Percentiles rank a stretch among this genome's conserved stretches.
Conservation (phyloP, 1,284 basidiomycete species). For the Puccinia polysora region DNA sequence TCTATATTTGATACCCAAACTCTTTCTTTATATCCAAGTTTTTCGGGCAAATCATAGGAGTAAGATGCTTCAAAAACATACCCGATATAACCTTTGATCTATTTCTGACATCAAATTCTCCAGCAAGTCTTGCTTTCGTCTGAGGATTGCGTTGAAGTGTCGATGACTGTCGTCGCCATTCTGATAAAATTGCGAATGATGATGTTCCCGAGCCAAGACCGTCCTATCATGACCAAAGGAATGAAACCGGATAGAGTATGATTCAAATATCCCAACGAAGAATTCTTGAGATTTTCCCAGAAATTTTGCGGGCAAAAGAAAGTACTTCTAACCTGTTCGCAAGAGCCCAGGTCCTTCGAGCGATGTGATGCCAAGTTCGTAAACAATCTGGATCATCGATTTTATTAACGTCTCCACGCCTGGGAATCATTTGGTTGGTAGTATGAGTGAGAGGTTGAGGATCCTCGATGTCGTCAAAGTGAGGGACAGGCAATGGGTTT, state of each 20-base stretch:
- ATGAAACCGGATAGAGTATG: neutral
- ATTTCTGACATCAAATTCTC: conserved; percentile 35
- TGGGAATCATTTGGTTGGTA: conserved; percentile 34
- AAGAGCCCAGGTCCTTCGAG: conserved; percentile 35
- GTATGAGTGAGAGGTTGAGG: conserved; percentile 2
- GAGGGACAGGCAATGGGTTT: neutral
- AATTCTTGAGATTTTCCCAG: neutral
- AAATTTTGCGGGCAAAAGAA: neutral
- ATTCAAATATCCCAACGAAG: neutral
- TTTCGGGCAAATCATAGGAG: neutral
- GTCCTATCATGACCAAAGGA: neutral
- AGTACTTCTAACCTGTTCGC: conserved; percentile 12
- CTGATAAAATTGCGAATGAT: conserved; percentile 38
- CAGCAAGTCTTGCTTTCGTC: conserved; percentile 20
- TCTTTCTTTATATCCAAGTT: neutral
- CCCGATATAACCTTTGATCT: conserved; percentile 29
- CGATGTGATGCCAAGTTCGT: conserved; percentile 24
- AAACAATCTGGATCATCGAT: conserved; percentile 22
- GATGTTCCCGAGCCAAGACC: conserved; percentile 37
- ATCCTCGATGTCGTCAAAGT: neutral
- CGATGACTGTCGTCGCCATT: conserved; percentile 27
- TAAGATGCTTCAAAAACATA: conserved; percentile 1
- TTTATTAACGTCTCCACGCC: conserved; percentile 9
- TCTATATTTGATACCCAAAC: neutral
- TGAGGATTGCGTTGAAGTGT: conserved; percentile 28